These are phyloP conservation scores for Salvia splendens DNA, from an alignment of 257 asterid genomes.

Conservation along the genomic window DNA sequence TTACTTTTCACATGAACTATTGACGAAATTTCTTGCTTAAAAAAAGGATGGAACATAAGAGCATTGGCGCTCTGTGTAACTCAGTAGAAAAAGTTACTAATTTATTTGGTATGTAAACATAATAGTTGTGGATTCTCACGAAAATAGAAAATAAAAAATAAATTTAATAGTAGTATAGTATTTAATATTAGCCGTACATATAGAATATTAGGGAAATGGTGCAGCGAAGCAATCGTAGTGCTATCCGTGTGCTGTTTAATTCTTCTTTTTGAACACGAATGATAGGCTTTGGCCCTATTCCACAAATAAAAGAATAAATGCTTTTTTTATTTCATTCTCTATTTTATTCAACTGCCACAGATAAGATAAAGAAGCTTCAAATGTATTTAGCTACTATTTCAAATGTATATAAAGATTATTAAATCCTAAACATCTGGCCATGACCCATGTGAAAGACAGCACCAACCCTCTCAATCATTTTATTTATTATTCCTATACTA, in stretches of 20 bases:
- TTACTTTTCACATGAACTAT: too few relatives aligned
- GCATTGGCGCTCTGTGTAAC: too few relatives aligned
- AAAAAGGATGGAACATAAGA: too few relatives aligned
- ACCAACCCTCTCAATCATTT: slow-evolving; percentile 30
- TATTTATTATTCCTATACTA: slow-evolving; percentile 36
- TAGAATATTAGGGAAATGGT: too few relatives aligned
- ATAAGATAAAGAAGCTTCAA: not conserved
- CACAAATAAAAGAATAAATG: not conserved
- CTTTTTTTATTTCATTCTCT: slow-evolving; percentile 26
- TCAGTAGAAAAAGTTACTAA: too few relatives aligned
- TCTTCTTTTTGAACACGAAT: slow-evolving; percentile 38
- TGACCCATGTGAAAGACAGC: slow-evolving; percentile 51
- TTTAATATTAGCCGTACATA: too few relatives aligned
- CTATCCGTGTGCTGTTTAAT: not conserved
- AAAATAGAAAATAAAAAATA: too few relatives aligned
- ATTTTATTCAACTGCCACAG: slow-evolving; percentile 20
- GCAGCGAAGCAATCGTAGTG: too few relatives aligned
- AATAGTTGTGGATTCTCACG: too few relatives aligned
- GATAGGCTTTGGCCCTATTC: slow-evolving; percentile 34
- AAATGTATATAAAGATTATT: slow-evolving; percentile 23
- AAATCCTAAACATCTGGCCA: slow-evolving; percentile 41
- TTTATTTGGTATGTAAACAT: too few relatives aligned
- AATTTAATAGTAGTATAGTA: too few relatives aligned
- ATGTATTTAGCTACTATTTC: slow-evolving; percentile 17
- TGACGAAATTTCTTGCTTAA: too few relatives aligned